Percentiles rank a stretch among this genome's conserved stretches.
phyloP scores from a whole-genome alignment of 192 early-diverging fungal genomes.

The Gorgonomyces haynaldii region DNA sequence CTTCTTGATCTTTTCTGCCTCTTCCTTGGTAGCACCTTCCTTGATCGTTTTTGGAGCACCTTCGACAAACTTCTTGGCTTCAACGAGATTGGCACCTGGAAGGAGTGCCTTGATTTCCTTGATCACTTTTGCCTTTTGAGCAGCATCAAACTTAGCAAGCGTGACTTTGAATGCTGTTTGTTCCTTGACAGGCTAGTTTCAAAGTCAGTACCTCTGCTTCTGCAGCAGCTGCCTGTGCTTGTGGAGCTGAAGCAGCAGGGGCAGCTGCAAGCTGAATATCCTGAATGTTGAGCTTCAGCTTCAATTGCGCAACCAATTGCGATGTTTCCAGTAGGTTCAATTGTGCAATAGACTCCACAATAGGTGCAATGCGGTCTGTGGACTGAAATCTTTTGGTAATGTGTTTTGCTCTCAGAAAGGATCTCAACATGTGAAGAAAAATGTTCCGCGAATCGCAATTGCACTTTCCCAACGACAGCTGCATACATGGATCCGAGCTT shows the following conservation, averaged over 20 bases:
- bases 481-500: too few species aligned
- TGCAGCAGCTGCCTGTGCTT: slow-evolving; percentile 55
- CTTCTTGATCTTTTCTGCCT: slow-evolving; percentile 97
- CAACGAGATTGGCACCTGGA: slow-evolving; percentile 89
- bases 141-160: slow-evolving; percentile 88
- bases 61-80: slow-evolving; percentile 99
- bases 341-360: slow-evolving; percentile 84
- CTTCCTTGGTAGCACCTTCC: slow-evolving; percentile 80
- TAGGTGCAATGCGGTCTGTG: slow-evolving; percentile 23
- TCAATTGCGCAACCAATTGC: slow-evolving; percentile 74
- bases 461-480: too few species aligned
- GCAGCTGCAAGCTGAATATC: slow-evolving; percentile 78
- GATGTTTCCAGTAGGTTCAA: slow-evolving; percentile 91
- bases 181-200: slow-evolving; percentile 42
- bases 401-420: too few species aligned
- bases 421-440: too few species aligned
- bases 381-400: too few species aligned
- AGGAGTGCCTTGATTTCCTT: slow-evolving; percentile 92
- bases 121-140: slow-evolving; percentile 94
- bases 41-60: slow-evolving; percentile 91
- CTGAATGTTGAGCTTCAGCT: slow-evolving; percentile 88
- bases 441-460: too few species aligned
- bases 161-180: slow-evolving; percentile 94
- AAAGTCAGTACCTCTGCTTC: slow-evolving; percentile 33
- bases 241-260: slow-evolving; percentile 43